Conservation (phyloP, 805 yeast genomes). For the Teunomyces pallodes region DNA sequence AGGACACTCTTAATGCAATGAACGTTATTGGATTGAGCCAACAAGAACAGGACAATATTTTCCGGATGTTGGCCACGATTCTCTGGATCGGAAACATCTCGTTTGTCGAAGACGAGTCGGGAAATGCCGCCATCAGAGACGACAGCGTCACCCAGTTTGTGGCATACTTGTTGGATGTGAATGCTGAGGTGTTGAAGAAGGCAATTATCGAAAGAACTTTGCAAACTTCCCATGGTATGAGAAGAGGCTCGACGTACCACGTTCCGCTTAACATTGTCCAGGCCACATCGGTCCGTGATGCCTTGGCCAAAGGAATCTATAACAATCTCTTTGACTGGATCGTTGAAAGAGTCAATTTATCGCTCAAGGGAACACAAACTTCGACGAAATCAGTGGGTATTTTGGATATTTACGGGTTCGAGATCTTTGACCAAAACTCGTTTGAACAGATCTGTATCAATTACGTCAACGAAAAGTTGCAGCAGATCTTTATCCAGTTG, state of each 20-base stretch:
- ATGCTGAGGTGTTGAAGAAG: slow-evolving; percentile 59
- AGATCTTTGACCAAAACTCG: slow-evolving; percentile 90
- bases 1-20: slow-evolving; percentile 86
- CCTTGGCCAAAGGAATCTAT: slow-evolving; percentile 91
- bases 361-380: slow-evolving; percentile 52
- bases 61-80: slow-evolving; percentile 77
- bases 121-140: slow-evolving; percentile 80
- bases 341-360: slow-evolving; percentile 82
- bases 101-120: slow-evolving; percentile 81
- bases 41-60: slow-evolving; percentile 85
- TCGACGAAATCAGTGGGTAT: slow-evolving; percentile 78
- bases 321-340: slow-evolving; percentile 95
- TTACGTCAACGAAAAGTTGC: slow-evolving; percentile 92
- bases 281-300: slow-evolving; percentile 93
- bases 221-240: slow-evolving; percentile 87
- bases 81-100: slow-evolving; percentile 94
- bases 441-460: slow-evolving; percentile 95
- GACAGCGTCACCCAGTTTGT: slow-evolving; percentile 90
- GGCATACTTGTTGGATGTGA: slow-evolving; percentile 85
- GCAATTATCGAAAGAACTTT: slow-evolving; percentile 77
- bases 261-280: slow-evolving; percentile 90
- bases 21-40: slow-evolving; percentile 76
- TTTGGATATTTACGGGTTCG: slow-evolving; percentile 94
- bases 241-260: slow-evolving; percentile 90
- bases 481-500: slow-evolving; percentile 93